phyloP scores from a whole-genome alignment of 2,329 filamentous ascomycete species.

The Neoscytalidium dimidiatum region DNA sequence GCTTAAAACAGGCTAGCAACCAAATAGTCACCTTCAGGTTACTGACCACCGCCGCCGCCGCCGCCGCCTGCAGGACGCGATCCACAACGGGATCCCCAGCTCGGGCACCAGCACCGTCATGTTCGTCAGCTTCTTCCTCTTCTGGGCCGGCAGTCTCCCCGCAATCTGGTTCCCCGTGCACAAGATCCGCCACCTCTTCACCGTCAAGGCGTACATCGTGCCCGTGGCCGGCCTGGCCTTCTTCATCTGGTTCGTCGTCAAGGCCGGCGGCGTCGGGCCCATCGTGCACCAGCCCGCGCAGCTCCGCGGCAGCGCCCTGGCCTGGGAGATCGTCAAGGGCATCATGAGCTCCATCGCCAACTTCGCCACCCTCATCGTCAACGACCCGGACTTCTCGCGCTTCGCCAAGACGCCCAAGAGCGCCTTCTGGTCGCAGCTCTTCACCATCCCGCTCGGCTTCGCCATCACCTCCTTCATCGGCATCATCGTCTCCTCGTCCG shows the following conservation, averaged over 20 bases:
- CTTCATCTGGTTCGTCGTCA: conserved; percentile 82
- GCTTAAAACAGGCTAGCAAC: background rate
- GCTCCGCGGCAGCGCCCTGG: conserved; percentile 67
- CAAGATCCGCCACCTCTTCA: conserved; percentile 86
- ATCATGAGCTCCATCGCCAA: conserved; percentile 91
- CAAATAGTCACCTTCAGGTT: background rate
- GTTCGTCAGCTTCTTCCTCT: conserved; percentile 83
- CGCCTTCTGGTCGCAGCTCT: conserved; percentile 77
- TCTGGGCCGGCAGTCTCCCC: conserved; percentile 78
- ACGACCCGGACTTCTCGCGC: conserved; percentile 82
- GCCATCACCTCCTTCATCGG: conserved; percentile 77
- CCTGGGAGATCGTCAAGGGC: conserved; percentile 80
- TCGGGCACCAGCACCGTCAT: conserved; percentile 74
- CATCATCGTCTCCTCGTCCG: conserved; percentile 53
- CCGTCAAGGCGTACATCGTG: conserved; percentile 83
- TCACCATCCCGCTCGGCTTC: conserved; percentile 52
- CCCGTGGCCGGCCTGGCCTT: conserved; percentile 82
- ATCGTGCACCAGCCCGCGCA: conserved; percentile 71
- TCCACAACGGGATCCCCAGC: conserved; percentile 68
- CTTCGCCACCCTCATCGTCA: conserved; percentile 80
- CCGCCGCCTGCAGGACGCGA: conserved; percentile 51
- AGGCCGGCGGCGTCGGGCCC: conserved; percentile 80
- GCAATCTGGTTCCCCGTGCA: conserved; percentile 90
- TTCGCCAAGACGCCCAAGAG: conserved; percentile 77
- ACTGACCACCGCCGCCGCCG: conserved; percentile 29